Percentiles rank a stretch among this genome's conserved stretches.
phyloP scores from a whole-genome alignment of 1,139 yeast species.

The Entelexis paramagnoliae region DNA sequence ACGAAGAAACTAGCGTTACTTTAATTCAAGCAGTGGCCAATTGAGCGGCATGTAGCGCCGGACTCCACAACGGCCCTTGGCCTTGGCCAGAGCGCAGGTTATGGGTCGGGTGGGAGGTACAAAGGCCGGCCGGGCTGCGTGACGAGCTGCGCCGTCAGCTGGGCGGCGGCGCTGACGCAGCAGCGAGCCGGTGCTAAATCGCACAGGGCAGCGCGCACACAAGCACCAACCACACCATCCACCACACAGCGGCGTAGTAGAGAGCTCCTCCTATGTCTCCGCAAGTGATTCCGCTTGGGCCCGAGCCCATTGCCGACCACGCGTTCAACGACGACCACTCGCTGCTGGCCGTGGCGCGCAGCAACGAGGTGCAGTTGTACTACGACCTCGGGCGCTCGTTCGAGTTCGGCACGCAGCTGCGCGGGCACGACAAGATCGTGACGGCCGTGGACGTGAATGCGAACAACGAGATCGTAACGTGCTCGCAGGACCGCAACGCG shows the following conservation, averaged over 20 bases:
- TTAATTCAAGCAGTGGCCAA: too few relatives aligned
- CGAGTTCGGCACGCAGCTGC: conserved; percentile 49
- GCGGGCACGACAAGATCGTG: conserved; percentile 87
- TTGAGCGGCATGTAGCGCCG: too few relatives aligned
- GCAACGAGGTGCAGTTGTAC: conserved; percentile 64
- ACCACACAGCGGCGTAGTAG: conserved; percentile 17
- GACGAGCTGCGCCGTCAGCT: too few relatives aligned
- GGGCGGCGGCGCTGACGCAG: not conserved
- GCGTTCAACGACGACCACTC: conserved; percentile 64
- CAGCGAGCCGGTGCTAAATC: too few relatives aligned
- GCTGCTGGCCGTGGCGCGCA: conserved; percentile 73
- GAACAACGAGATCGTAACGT: conserved; percentile 86
- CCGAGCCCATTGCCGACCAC: conserved; percentile 82
- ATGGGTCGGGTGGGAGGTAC: too few relatives aligned
- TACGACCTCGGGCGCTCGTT: conserved; percentile 39
- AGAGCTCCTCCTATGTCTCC: conserved; percentile 26
- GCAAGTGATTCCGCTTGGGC: conserved; percentile 55
- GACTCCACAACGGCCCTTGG: too few relatives aligned
- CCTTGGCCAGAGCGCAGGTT: too few relatives aligned
- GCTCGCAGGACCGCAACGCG: conserved; percentile 97
- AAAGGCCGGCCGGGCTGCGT: too few relatives aligned
- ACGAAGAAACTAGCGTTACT: too few relatives aligned
- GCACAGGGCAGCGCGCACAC: too few relatives aligned
- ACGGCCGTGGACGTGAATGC: conserved; percentile 88
- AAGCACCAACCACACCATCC: not conserved